Conservation (phyloP, 2,329 filamentous ascomycete species). For the Taxawa tesnikishii region DNA sequence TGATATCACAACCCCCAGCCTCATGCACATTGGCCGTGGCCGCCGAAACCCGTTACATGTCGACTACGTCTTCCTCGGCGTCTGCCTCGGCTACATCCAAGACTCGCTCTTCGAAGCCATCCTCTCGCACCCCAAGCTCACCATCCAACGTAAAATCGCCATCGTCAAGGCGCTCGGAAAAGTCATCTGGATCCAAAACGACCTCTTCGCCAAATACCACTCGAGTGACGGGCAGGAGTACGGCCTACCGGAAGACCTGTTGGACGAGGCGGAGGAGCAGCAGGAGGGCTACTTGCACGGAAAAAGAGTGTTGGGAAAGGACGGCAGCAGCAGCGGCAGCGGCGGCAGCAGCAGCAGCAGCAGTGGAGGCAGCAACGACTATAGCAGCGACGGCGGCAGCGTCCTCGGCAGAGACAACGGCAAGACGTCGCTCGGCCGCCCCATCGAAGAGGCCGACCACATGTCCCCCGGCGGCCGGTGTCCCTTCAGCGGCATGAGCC, state of each 20-base stretch:
- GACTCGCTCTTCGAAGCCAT: slow-evolving; percentile 68
- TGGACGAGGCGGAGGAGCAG: no score
- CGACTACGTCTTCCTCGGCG: slow-evolving; percentile 69
- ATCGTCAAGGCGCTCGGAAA: slow-evolving; percentile 67
- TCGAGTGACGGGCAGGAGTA: slow-evolving; percentile 4
- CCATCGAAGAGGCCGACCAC: slow-evolving; percentile 6
- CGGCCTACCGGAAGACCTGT: no score
- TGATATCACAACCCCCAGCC: slow-evolving; percentile 24
- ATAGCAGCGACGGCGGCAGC: no score
- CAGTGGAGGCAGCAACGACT: no score
- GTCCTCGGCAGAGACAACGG: no score
- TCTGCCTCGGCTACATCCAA: slow-evolving; percentile 61
- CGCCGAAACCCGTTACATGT: slow-evolving; percentile 61
- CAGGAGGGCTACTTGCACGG: slow-evolving; percentile 4
- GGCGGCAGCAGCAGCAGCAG: no score
- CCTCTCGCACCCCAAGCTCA: slow-evolving; percentile 55
- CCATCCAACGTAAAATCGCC: slow-evolving; percentile 55
- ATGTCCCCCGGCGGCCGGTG: slow-evolving; percentile 1
- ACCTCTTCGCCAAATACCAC: slow-evolving; percentile 76
- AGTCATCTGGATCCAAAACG: slow-evolving; percentile 81
- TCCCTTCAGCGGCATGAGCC: no score
- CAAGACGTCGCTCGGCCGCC: slow-evolving; percentile 5
- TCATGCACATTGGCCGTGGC: slow-evolving; percentile 72
- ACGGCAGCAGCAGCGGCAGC: neutral
- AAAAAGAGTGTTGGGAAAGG: slow-evolving; percentile 1